Evolutionary conservation across 129 eudicot genomes (phyloP).

Genomic region (Apium graveolens): DNA sequence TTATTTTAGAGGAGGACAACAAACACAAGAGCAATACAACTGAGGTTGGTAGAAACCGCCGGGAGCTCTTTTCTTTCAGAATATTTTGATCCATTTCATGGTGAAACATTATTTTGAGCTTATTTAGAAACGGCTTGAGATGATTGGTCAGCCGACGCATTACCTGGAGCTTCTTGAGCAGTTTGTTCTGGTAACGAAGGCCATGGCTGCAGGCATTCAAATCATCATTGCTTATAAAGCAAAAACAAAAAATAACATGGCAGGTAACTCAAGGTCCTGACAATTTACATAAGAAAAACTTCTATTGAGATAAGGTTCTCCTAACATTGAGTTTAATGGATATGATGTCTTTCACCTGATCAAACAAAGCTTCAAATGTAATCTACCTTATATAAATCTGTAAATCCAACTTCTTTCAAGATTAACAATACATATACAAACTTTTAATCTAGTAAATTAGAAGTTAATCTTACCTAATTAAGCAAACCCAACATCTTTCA

Average conservation of each 20-base stretch:
- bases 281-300: not conserved
- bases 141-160: conserved; percentile 16
- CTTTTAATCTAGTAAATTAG: too few relatives aligned
- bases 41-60: conserved; percentile 22
- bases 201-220: conserved; percentile 14
- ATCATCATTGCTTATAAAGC: not conserved
- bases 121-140: conserved; percentile 21
- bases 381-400: too few relatives aligned
- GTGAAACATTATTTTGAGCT: conserved; percentile 9
- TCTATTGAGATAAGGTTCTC: not conserved
- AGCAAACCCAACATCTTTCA: too few relatives aligned
- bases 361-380: conserved; percentile 7
- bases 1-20: not conserved
- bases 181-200: conserved; percentile 14
- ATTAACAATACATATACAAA: too few relatives aligned
- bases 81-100: conserved; percentile 22
- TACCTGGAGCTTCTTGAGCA: conserved; percentile 13
- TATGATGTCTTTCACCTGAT: conserved; percentile 19
- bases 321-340: not conserved
- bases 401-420: too few relatives aligned
- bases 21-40: not conserved
- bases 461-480: too few relatives aligned
- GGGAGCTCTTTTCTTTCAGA: conserved; percentile 48
- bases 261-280: not conserved
- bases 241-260: not conserved